These are phyloP conservation scores for Ambrosia trifida DNA, from an alignment of 129 eudicot species.

Conservation along the genomic window DNA sequence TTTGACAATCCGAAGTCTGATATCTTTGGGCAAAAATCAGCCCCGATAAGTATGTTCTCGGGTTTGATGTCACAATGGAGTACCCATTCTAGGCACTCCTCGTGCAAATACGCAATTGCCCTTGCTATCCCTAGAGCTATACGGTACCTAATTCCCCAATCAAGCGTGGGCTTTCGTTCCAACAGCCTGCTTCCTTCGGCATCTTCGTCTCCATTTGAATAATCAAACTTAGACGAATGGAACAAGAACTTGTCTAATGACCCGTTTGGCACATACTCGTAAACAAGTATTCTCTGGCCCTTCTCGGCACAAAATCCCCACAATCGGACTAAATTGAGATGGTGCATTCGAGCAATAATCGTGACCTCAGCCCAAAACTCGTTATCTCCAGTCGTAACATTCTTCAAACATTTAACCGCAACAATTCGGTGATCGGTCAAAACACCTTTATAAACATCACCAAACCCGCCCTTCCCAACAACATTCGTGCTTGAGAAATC, in stretches of 20 bases:
- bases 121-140: slow-evolving; percentile 92
- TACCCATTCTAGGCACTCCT: slow-evolving; percentile 94
- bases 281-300: slow-evolving; percentile 72
- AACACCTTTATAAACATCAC: slow-evolving; percentile 80
- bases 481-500: slow-evolving; percentile 51
- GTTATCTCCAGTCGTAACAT: slow-evolving; percentile 66
- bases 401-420: slow-evolving; percentile 77
- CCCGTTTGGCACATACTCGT: slow-evolving; percentile 89
- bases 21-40: slow-evolving; percentile 90
- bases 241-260: slow-evolving; percentile 81
- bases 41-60: slow-evolving; percentile 91
- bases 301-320: slow-evolving; percentile 98
- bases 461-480: slow-evolving; percentile 85
- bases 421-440: slow-evolving; percentile 77
- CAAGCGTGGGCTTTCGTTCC: slow-evolving; percentile 58
- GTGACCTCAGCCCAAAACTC: slow-evolving; percentile 99
- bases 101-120: slow-evolving; percentile 88
- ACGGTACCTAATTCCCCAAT: slow-evolving; percentile 82
- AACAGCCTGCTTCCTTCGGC: slow-evolving; percentile 14
- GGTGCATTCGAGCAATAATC: slow-evolving; percentile 91
- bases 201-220: slow-evolving; percentile 23
- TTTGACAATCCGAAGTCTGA: slow-evolving; percentile 92
- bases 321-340: slow-evolving; percentile 77
- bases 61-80: slow-evolving; percentile 95
- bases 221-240: slow-evolving; percentile 24